Conservation (phyloP, 345 rosid genomes). For the Murraya koenigii region DNA sequence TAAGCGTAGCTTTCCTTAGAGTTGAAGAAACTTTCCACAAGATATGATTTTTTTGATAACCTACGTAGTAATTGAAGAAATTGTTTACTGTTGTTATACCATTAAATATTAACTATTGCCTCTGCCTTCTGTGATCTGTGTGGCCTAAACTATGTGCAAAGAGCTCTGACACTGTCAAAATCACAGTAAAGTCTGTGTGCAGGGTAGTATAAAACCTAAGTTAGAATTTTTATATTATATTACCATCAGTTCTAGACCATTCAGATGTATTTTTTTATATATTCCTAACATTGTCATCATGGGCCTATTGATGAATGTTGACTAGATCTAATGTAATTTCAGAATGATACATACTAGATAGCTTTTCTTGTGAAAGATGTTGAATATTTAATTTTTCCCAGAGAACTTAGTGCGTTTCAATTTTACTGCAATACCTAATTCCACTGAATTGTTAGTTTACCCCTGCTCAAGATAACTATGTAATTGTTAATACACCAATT, state of each 20-base stretch:
- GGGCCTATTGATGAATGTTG: neutral
- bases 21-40: conserved; percentile 9
- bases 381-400: neutral
- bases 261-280: neutral
- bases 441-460: neutral
- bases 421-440: neutral
- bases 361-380: neutral
- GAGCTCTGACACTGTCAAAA: conserved; percentile 9
- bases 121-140: conserved; percentile 7
- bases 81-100: neutral
- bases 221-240: neutral
- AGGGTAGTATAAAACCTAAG: neutral
- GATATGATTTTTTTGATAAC: neutral
- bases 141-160: neutral
- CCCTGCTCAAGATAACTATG: neutral
- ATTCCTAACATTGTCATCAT: neutral
- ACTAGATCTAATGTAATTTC: neutral
- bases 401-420: neutral
- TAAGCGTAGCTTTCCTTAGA: neutral
- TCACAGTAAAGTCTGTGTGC: conserved; percentile 24
- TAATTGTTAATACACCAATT: neutral
- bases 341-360: neutral
- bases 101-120: too few relatives aligned
- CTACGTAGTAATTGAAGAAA: neutral
- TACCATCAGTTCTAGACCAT: neutral